Base-by-base conservation (phyloP, 1,284 basidiomycete genomes). In the Ceratobasidium sp. region DNA sequence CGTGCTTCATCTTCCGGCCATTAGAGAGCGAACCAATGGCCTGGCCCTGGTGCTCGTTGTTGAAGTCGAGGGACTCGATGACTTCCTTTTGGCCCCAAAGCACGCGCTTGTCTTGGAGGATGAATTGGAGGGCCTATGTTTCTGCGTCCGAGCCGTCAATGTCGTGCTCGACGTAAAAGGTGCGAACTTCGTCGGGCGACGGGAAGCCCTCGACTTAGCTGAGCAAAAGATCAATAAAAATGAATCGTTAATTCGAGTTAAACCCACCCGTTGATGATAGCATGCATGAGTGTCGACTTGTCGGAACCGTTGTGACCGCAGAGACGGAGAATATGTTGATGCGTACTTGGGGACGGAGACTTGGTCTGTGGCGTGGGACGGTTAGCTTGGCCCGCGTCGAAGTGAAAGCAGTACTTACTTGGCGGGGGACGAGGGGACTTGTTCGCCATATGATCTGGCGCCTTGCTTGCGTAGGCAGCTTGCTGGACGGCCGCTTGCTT, bases 131-230 rank as follows among this genome's bases (percentile, higher is more conserved):
- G 81, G 98, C 93, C 70, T 95, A 93, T 80, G 94, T 98, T 41
- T 96, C 94, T 80, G 91, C 96, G 87, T 98, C 97, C 85, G 91
- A 94, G 79, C 97, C 97, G 83, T 98, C 96, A 82, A 98, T 97
- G 85, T 98, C 96, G 90, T 98, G 96, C 90, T 98, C 96, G 84
- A 98, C 97, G 88, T 98, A 98, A 92, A 97, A 98, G 81, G 96
- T 98, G 84, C 96, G 95, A 85, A 98, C 96, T 84, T 96, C 93
- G 80, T 96, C 94, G 77, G 95, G 95, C 50, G 95, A 96, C 30
- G 97, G 97, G 93, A 98, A 98, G 82, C 97, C 96, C 85, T 98
- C 97, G 82, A 98, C 96, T 88, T 98, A 96, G 80, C 95, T 89
- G 80, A 82, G 64, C 64, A 67, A 50, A 30, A 44, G 18, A 10